Conservation (phyloP, 768 basidiomycete species). For the Lentinula sp. region DNA sequence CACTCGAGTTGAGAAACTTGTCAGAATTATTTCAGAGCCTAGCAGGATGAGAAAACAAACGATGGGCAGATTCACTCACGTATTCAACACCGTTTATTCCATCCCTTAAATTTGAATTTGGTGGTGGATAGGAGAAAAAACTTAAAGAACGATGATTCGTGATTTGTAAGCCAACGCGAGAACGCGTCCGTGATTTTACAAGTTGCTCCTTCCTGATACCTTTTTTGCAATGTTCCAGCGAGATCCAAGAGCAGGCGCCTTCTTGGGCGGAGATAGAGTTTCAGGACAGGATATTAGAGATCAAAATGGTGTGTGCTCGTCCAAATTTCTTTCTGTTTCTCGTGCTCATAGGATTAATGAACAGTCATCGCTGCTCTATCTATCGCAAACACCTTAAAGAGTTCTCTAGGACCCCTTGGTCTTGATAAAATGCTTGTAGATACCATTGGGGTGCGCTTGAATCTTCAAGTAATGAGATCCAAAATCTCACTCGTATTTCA, state of each 20-base stretch:
- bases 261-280: conserved; percentile 89
- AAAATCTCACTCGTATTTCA: conserved; percentile 3
- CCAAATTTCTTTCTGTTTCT: not conserved
- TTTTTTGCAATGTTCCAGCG: conserved; percentile 41
- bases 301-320: conserved; percentile 75
- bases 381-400: conserved; percentile 97
- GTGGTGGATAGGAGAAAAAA: not conserved
- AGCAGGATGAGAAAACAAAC: not conserved
- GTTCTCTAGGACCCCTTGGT: conserved; percentile 90
- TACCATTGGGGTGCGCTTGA: conserved; percentile 79
- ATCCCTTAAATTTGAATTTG: not conserved
- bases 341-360: conserved; percentile 7
- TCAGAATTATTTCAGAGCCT: not conserved
- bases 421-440: conserved; percentile 98
- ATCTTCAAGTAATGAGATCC: not conserved
- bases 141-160: too few relatives aligned
- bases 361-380: conserved; percentile 92
- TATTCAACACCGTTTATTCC: not conserved
- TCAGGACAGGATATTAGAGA: conserved; percentile 95
- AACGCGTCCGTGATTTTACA: not conserved
- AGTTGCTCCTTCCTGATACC: conserved; percentile 7
- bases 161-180: conserved; percentile 5
- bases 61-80: not conserved
- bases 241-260: conserved; percentile 87
- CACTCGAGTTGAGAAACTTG: not conserved